These are phyloP conservation scores for Leishmania braziliensis DNA, from an alignment of 208 protist species.

Conservation along the genomic window DNA sequence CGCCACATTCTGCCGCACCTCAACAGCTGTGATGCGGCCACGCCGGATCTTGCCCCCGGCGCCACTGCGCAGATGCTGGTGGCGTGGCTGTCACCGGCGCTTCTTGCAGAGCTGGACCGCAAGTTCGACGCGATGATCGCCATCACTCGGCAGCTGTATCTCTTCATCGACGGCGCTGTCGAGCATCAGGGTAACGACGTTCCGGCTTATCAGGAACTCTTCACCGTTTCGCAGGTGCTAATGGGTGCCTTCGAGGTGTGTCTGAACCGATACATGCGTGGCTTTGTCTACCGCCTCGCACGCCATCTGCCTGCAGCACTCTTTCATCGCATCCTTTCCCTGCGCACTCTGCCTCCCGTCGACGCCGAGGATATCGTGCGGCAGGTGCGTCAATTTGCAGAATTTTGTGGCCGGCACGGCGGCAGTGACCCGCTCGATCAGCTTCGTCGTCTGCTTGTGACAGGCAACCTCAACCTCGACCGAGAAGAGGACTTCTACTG, in stretches of 20 bases:
- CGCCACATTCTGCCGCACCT: slow-evolving; percentile 90
- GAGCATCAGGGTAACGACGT: slow-evolving; percentile 96
- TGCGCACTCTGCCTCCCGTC: slow-evolving; percentile 21
- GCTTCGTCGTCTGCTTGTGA: slow-evolving; percentile 73
- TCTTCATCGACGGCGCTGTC: slow-evolving; percentile 87
- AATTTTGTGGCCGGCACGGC: slow-evolving; percentile 44
- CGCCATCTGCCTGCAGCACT: slow-evolving; percentile 52
- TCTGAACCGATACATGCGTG: slow-evolving; percentile 70
- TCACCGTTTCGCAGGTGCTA: slow-evolving; percentile 95
- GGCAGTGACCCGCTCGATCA: slow-evolving; percentile 52
- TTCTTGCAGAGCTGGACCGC: slow-evolving; percentile 73
- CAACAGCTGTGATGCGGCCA: slow-evolving; percentile 56
- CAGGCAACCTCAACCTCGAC: slow-evolving; percentile 87
- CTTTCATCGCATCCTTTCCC: slow-evolving; percentile 53
- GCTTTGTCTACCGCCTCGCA: slow-evolving; percentile 54
- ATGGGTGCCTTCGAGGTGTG: slow-evolving; percentile 92
- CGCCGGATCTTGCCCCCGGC: slow-evolving; percentile 63
- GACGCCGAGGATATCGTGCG: slow-evolving; percentile 37
- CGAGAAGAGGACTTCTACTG: slow-evolving; percentile 88
- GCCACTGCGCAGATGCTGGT: slow-evolving; percentile 50
- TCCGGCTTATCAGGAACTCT: slow-evolving; percentile 95
- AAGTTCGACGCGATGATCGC: slow-evolving; percentile 97
- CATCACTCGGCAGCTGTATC: slow-evolving; percentile 96
- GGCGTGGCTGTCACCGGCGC: slow-evolving; percentile 58
- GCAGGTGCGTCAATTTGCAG: slow-evolving; percentile 65